Percentiles rank a stretch among this genome's conserved stretches.
These are phyloP conservation scores for Ceratobasidium sp. DNA, from an alignment of 1,284 basidiomycete species.

Conservation along the genomic window DNA sequence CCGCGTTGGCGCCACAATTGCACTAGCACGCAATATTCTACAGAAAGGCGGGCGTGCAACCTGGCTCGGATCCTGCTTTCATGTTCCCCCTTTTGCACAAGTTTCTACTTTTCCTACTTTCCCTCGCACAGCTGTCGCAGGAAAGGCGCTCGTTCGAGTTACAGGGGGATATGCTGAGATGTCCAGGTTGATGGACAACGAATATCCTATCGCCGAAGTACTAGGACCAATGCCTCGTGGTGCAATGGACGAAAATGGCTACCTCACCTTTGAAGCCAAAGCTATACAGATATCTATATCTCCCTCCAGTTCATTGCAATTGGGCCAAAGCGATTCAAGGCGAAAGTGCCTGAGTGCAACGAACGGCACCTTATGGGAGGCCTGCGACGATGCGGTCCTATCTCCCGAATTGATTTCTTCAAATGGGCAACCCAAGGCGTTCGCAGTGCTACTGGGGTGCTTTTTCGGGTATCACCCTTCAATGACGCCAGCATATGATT, in stretches of 20 bases:
- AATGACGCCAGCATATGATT: neutral
- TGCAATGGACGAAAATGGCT: neutral
- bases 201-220: conserved; percentile 9
- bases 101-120: neutral
- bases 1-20: neutral
- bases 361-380: neutral
- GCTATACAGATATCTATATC: neutral
- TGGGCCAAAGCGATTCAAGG: no score
- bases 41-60: neutral
- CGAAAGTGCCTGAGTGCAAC: no score
- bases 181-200: neutral
- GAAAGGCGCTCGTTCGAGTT: neutral
- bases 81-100: neutral
- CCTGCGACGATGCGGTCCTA: neutral
- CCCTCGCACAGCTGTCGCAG: no score
- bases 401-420: no score
- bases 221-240: neutral
- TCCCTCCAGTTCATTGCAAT: no score
- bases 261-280: conserved; percentile 4
- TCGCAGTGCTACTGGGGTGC: neutral
- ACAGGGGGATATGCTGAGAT: neutral
- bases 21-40: neutral
- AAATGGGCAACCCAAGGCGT: neutral
- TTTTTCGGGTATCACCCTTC: conserved; percentile 4
- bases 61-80: neutral